These are phyloP conservation scores for Erythrophleum ivorense DNA, from an alignment of 331 rosid genomes.

Conservation along the genomic window DNA sequence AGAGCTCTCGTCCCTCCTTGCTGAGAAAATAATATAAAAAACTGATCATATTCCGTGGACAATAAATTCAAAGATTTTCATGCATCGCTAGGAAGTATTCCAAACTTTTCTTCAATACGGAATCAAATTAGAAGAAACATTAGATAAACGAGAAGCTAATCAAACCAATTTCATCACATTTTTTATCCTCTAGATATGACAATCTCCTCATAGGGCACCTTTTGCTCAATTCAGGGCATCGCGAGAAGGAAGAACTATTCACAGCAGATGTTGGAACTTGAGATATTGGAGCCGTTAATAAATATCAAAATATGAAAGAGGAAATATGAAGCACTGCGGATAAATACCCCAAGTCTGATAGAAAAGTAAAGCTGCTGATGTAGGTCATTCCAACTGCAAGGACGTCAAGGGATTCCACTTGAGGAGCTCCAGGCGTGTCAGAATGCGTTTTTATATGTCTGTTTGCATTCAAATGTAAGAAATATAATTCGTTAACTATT, in stretches of 20 bases:
- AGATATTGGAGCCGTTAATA: slow-evolving; percentile 1
- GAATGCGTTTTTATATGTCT: slow-evolving; percentile 85
- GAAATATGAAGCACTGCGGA: not conserved
- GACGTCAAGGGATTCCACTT: slow-evolving; percentile 64
- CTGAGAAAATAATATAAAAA: too few species aligned
- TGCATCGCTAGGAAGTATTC: too few species aligned
- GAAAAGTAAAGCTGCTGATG: slow-evolving; percentile 74
- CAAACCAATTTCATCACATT: slow-evolving; percentile 58
- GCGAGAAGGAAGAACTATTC: slow-evolving; percentile 42
- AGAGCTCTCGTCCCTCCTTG: too few species aligned
- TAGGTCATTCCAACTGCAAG: slow-evolving; percentile 69
- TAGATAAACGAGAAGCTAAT: not conserved
- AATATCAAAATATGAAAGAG: slow-evolving; percentile 3
- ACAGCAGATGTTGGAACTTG: slow-evolving; percentile 1
- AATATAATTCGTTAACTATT: slow-evolving; percentile 4
- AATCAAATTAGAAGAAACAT: slow-evolving; percentile 23
- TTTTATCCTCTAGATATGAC: slow-evolving; percentile 68
- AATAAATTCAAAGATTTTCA: too few species aligned
- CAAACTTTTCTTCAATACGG: not conserved
- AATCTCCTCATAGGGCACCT: slow-evolving; percentile 62
- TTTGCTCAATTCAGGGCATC: slow-evolving; percentile 61
- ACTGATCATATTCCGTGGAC: too few species aligned
- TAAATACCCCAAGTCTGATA: slow-evolving; percentile 78
- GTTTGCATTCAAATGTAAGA: slow-evolving; percentile 35
- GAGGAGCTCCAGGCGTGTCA: slow-evolving; percentile 67